A percentile compares a stretch with the other conserved stretches of the same genome.
Conservation (phyloP, 352 stramenopile genomes). For the Phytopythium kandeliae region DNA sequence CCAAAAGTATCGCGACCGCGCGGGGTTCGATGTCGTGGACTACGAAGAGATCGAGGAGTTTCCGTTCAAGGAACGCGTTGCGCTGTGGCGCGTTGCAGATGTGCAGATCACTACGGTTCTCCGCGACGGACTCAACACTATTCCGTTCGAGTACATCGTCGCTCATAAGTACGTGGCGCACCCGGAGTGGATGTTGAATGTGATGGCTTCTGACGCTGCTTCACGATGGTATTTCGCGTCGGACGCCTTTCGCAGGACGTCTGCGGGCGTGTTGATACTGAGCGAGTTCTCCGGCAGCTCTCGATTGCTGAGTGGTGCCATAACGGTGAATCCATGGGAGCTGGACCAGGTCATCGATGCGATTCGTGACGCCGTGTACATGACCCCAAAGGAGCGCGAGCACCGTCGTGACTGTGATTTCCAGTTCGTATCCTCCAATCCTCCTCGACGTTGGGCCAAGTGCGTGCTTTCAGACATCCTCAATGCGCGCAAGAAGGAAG, state of each 20-base stretch:
- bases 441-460: conserved; percentile 61
- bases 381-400: conserved; percentile 63
- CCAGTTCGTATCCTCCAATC: conserved; percentile 67
- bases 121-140: conserved; percentile 71
- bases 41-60: conserved; percentile 77
- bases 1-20: conserved; percentile 62
- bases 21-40: conserved; percentile 52
- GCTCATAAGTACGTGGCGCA: conserved; percentile 50
- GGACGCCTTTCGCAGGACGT: conserved; percentile 24
- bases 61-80: conserved; percentile 59
- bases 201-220: background rate
- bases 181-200: background rate
- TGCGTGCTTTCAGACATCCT: conserved; percentile 75
- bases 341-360: conserved; percentile 72
- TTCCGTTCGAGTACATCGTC: conserved; percentile 81
- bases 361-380: conserved; percentile 67
- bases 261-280: conserved; percentile 90
- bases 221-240: background rate
- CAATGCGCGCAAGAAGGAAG: conserved; percentile 74
- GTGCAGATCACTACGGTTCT: conserved; percentile 76
- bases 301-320: conserved; percentile 91
- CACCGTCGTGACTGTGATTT: conserved; percentile 72
- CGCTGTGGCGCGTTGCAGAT: conserved; percentile 69
- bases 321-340: conserved; percentile 98
- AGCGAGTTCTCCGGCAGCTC: conserved; percentile 97